Evolutionary conservation across 2,329 filamentous ascomycete species (phyloP), one percentile per base, ranked within the genome.

Genomic region (Paracamarosporium sp.): DNA sequence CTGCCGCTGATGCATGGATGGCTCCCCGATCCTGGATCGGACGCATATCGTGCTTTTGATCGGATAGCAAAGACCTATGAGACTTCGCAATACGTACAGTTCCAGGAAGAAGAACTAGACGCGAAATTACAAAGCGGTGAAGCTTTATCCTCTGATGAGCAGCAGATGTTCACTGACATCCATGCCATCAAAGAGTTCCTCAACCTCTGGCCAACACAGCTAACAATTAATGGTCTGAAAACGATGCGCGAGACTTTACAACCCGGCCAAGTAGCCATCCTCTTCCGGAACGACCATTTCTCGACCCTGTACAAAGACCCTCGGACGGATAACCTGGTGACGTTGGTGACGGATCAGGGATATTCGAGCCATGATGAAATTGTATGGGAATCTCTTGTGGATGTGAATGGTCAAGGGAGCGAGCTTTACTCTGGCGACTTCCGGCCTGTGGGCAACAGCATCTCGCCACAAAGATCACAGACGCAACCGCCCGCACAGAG

Each of bases 241-340:
- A 86, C 90, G 1, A 88, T 98, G 36, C 84, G 84, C 0, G 85
- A 86, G 50, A 88, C 85, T 5, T 83, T 97, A 56, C 80, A 85
- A 12, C 89, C 92, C 1, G 94, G 93, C 1, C 87, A 90, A 1
- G 86, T 97, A 60, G 92, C 92, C 0, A 98, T 99, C 48, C 79
- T 99, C 1, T 99, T 99, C 80, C 87, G 95, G 25, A 99, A 99
- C 68, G 94, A 99, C 71, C 95, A 99, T 74, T 99, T 99, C 71
- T 93, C 92, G 40, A 98, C 94, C 0, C 77, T 99, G 0, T 97
- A 96, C 77, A 92, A 93, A 59, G 92, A 98, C 67, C 92, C 94
- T 0, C 81, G 88, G 43, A 92, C 89, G 0, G 83, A 87, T 38
- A 85, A 91, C 63, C 83, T 98, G 1, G 86, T 94, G 62, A 92